A percentile compares a stretch with the other conserved stretches of the same genome.
phyloP scores from a whole-genome alignment of 116 monocot species.

The Phalaenopsis hybrid region DNA sequence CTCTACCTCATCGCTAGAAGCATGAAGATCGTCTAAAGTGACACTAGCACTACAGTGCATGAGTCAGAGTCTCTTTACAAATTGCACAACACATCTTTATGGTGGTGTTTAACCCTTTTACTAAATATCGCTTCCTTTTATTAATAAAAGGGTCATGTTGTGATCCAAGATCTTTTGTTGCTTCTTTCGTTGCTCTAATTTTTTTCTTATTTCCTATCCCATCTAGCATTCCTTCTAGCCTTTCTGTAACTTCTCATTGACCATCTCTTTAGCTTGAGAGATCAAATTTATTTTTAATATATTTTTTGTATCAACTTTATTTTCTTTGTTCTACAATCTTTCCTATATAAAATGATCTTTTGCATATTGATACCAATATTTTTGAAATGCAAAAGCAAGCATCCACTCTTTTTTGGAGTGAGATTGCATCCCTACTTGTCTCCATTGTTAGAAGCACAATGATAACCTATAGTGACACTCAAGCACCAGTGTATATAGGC shows the following conservation, averaged over 20 bases:
- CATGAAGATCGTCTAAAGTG: neutral
- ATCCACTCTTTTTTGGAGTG: neutral
- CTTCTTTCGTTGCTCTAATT: too few species aligned
- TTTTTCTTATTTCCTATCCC: too few species aligned
- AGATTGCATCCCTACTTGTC: neutral
- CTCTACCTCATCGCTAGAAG: too few species aligned
- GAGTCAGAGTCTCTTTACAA: neutral
- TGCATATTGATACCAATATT: neutral
- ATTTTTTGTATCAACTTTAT: too few species aligned
- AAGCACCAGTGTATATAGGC: neutral
- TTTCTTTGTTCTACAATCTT: too few species aligned
- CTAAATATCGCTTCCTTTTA: neutral
- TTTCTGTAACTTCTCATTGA: too few species aligned
- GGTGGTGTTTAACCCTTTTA: neutral
- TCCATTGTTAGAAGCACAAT: neutral
- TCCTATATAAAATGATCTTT: neutral
- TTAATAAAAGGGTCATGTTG: too few species aligned
- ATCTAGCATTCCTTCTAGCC: too few species aligned
- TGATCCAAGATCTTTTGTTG: too few species aligned
- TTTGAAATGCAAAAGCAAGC: neutral
- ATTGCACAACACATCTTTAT: neutral
- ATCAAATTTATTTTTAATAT: too few species aligned
- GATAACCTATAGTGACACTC: neutral
- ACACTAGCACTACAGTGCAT: neutral
- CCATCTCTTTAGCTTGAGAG: too few species aligned